Percentiles rank a stretch among this genome's conserved stretches.
Conservation (phyloP, 1,139 yeast genomes). For the Lodderomyces metapsilosis region DNA sequence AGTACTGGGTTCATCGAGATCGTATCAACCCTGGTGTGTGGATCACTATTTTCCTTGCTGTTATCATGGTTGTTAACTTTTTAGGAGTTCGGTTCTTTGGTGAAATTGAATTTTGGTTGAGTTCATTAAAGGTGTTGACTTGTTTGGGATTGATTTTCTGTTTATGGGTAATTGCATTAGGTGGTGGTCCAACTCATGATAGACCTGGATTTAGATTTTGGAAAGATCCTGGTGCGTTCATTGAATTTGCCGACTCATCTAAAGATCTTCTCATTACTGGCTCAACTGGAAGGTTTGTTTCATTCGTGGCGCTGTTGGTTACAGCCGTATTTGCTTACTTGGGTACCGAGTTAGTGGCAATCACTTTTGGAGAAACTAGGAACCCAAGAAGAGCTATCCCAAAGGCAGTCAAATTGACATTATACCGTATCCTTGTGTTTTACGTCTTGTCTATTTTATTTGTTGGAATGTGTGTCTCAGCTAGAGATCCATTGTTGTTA, state of each 20-base stretch:
- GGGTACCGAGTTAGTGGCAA: constrained; percentile 67
- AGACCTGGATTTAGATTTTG: constrained; percentile 67
- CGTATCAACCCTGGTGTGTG: constrained; percentile 56
- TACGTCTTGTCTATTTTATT: constrained; percentile 65
- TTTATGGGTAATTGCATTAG: constrained; percentile 49
- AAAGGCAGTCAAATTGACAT: constrained; percentile 71
- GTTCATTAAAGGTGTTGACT: constrained; percentile 57
- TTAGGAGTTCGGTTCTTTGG: constrained; percentile 65
- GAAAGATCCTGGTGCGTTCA: constrained; percentile 63
- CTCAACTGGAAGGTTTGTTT: constrained; percentile 49
- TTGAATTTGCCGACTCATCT: constrained; percentile 36
- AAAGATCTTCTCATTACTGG: constrained; percentile 24
- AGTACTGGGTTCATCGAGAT: constrained; percentile 55
- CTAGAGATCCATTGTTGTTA: constrained; percentile 55
- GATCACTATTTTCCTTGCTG: constrained; percentile 52
- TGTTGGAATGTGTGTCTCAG: constrained; percentile 74
- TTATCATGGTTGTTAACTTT: constrained; percentile 51
- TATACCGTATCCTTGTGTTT: constrained; percentile 72
- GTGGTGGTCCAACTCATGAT: constrained; percentile 61
- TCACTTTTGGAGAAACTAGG: constrained; percentile 75
- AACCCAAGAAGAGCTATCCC: constrained; percentile 77
- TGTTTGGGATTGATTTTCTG: constrained; percentile 53
- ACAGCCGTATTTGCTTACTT: constrained; percentile 74
- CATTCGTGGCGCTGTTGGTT: constrained; percentile 65
- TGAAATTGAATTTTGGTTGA: constrained; percentile 68